A percentile compares a stretch with the other conserved stretches of the same genome.
Conservation (phyloP, 83 land plant species). For the Picea abies region DNA sequence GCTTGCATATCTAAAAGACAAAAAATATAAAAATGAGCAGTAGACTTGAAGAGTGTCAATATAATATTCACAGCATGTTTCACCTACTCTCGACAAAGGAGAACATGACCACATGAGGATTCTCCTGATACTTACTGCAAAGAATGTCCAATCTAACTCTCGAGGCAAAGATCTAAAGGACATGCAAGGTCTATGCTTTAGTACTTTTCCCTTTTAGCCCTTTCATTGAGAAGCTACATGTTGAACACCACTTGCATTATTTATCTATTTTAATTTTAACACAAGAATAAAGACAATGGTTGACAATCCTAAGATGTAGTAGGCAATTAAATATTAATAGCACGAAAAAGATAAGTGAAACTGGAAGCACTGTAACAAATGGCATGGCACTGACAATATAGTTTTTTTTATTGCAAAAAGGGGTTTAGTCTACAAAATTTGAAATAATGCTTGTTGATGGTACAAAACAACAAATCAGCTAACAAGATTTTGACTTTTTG, state of each 20-base stretch:
- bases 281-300: background rate
- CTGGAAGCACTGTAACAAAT: background rate
- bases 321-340: slow-evolving; percentile 3
- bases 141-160: slow-evolving; percentile 1
- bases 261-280: background rate
- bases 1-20: background rate
- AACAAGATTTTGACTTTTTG: slow-evolving; percentile 4
- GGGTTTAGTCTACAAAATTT: background rate
- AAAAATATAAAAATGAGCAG: background rate
- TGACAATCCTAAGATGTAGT: background rate
- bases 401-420: background rate
- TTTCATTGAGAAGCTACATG: too few species aligned
- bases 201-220: too few species aligned
- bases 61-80: background rate
- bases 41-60: background rate
- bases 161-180: background rate
- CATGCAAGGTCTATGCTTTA: slow-evolving; percentile 4
- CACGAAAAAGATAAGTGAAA: background rate
- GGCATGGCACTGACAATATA: background rate
- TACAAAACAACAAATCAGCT: background rate
- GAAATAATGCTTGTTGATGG: background rate
- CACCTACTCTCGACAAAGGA: background rate
- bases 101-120: slow-evolving; percentile 11
- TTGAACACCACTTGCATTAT: too few species aligned
- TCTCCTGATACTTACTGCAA: background rate